Evolutionary conservation across 2,329 filamentous ascomycete genomes (phyloP).

Genomic region (Sclerotinia sclerotiorum): DNA sequence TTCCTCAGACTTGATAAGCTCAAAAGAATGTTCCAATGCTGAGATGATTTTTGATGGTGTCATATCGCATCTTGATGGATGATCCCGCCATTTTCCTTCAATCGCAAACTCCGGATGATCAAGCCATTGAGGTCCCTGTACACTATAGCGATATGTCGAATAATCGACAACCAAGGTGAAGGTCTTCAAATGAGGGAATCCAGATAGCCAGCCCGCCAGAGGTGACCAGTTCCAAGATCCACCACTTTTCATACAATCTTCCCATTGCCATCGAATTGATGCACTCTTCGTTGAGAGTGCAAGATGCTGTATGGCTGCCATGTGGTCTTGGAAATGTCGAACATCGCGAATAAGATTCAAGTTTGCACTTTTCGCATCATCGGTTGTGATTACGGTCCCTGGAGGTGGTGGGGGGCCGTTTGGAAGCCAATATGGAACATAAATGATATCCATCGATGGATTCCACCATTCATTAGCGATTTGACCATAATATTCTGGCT

Average conservation of each 20-base stretch:
- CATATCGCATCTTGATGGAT: background rate
- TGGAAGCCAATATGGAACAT: slow-evolving; percentile 9
- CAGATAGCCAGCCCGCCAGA: background rate
- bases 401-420: background rate
- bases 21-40: background rate
- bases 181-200: background rate
- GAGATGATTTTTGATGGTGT: background rate
- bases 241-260: background rate
- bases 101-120: slow-evolving; percentile 7
- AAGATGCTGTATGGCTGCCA: background rate
- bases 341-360: background rate
- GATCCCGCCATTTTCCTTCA: background rate
- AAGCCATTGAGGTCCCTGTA: background rate
- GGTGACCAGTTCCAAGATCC: background rate
- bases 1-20: background rate
- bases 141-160: slow-evolving; percentile 1
- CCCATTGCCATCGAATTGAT: background rate
- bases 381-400: too few relatives aligned
- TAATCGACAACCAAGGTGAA: slow-evolving; percentile 3
- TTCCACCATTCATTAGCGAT: background rate
- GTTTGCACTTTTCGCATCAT: background rate
- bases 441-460: slow-evolving; percentile 7
- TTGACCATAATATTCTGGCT: background rate
- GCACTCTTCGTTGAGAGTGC: background rate
- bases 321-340: background rate